A percentile compares a stretch with the other conserved stretches of the same genome.
Evolutionary conservation across 2,329 filamentous ascomycete species (phyloP).

Genomic region (Scedosporium apiospermum): DNA sequence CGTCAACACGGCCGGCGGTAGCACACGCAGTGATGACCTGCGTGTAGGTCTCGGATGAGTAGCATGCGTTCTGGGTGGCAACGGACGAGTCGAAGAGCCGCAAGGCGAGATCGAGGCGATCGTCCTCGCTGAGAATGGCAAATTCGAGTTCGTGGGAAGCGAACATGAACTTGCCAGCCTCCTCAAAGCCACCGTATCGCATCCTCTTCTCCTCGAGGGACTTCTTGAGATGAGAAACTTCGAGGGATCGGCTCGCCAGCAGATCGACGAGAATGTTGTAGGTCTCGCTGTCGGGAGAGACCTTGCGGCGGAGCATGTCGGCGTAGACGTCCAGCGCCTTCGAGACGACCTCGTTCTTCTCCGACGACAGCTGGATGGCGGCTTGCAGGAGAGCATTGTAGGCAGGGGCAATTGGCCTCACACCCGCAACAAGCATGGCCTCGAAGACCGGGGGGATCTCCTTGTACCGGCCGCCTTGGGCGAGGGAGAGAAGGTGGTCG

Average conservation of each 20-base stretch:
- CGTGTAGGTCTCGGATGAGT: slow-evolving; percentile 76
- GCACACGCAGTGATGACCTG: slow-evolving; percentile 82
- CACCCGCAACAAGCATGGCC: slow-evolving; percentile 72
- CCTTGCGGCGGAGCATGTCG: slow-evolving; percentile 84
- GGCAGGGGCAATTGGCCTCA: slow-evolving; percentile 72
- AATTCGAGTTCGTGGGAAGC: slow-evolving; percentile 80
- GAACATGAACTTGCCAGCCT: slow-evolving; percentile 78
- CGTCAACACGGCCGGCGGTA: slow-evolving; percentile 65
- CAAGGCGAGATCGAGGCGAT: slow-evolving; percentile 75
- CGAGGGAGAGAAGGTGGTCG: slow-evolving; percentile 67
- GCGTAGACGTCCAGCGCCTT: slow-evolving; percentile 93
- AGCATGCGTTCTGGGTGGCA: slow-evolving; percentile 49
- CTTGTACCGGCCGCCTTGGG: slow-evolving; percentile 61
- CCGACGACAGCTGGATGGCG: slow-evolving; percentile 70
- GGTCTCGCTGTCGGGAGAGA: slow-evolving; percentile 73
- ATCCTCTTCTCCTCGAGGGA: slow-evolving; percentile 70
- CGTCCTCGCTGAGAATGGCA: slow-evolving; percentile 77
- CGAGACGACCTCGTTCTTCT: slow-evolving; percentile 74
- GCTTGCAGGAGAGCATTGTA: slow-evolving; percentile 87
- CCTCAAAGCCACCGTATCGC: slow-evolving; percentile 78
- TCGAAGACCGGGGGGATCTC: slow-evolving; percentile 91
- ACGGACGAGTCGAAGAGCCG: slow-evolving; percentile 76
- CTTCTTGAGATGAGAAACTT: slow-evolving; percentile 65
- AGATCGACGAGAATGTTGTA: slow-evolving; percentile 82
- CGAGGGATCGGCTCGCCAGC: slow-evolving; percentile 69